These are phyloP conservation scores for Sclerotinia subarctica DNA, from an alignment of 2,329 filamentous ascomycete species.

Conservation along the genomic window DNA sequence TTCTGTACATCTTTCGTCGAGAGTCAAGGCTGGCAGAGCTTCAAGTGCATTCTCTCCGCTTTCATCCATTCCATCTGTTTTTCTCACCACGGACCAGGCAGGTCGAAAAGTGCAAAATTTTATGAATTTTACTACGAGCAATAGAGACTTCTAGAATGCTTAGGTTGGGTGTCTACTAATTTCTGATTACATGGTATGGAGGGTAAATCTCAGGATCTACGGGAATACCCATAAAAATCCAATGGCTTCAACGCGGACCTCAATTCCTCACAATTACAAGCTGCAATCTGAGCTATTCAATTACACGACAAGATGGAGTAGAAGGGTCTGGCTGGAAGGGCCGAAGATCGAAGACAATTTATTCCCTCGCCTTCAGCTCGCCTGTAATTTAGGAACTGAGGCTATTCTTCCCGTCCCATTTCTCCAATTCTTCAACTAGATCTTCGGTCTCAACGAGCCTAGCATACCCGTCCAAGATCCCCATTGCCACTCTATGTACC, in stretches of 20 bases:
- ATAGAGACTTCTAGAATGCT: not conserved
- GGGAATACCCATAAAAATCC: not conserved
- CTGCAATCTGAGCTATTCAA: not conserved
- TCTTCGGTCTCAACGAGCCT: not conserved
- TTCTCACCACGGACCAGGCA: no score
- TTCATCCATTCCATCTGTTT: not conserved
- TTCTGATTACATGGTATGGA: no score
- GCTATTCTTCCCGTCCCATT: not conserved
- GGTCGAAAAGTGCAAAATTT: no score
- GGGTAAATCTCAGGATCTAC: not conserved
- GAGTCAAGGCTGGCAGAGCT: not conserved
- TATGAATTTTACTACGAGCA: not conserved
- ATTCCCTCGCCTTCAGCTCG: no score
- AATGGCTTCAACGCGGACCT: not conserved
- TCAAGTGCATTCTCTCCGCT: not conserved
- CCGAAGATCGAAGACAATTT: not conserved
- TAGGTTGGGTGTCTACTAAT: not conserved
- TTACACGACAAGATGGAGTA: not conserved
- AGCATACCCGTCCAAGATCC: constrained; percentile 4
- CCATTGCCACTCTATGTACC: constrained; percentile 14
- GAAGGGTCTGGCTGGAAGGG: not conserved
- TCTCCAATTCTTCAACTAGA: not conserved
- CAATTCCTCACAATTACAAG: not conserved
- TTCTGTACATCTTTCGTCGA: not conserved
- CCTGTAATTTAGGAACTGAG: not conserved